Base-by-base conservation (phyloP, 176 grass and related monocot species). In the Oryza rufipogon region DNA sequence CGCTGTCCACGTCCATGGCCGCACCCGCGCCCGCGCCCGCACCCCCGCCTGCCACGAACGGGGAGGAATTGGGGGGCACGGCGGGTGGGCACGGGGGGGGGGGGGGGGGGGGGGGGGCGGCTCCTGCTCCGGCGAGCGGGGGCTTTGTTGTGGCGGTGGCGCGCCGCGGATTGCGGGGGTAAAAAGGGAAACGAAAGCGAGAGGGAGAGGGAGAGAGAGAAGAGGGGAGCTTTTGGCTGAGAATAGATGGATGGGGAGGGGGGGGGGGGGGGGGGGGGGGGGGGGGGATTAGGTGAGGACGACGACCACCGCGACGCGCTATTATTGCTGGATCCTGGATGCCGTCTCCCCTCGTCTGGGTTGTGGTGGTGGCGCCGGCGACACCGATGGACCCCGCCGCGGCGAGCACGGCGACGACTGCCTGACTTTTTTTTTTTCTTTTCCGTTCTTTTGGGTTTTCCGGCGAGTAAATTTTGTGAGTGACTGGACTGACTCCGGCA, bases 1-100 rank as follows among this genome's bases (percentile, higher is more conserved):
- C 88, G 88, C 75, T 92, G 61, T 81, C 82, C 22, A 89, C 71
- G 73, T 94, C 94, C 89, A 91, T 90, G 80, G 80, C 86, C 38
- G 38, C 33, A 4, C 34, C 5, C 34, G 4, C 34, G 5, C 34
- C 86, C 38, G 38, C 33, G 0, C 34, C 5, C 34, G 4, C 34
- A 36, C 34, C 34, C 25, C 42, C 42, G 42, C 42, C 42, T 44
- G 42, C 42, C 42, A 44, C 42, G 42, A 10, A 44, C 42, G 26
- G 26, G 42, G 9, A 42, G 14, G 45, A 67, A 20, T 5, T 2
- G 20, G 33, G 33, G 33, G 33, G 33, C 33, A 42, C 8, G 41
- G 25, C 33, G 19, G 25, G 33, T 13, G 34, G 20, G 66, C 0
- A 6, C 10, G 14, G 26, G 22, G 74, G 28, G 28, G 28, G 28